A percentile compares a stretch with the other conserved stretches of the same genome.
Conservation (phyloP, 2,329 filamentous ascomycete species). For the Amauroascus niger region DNA sequence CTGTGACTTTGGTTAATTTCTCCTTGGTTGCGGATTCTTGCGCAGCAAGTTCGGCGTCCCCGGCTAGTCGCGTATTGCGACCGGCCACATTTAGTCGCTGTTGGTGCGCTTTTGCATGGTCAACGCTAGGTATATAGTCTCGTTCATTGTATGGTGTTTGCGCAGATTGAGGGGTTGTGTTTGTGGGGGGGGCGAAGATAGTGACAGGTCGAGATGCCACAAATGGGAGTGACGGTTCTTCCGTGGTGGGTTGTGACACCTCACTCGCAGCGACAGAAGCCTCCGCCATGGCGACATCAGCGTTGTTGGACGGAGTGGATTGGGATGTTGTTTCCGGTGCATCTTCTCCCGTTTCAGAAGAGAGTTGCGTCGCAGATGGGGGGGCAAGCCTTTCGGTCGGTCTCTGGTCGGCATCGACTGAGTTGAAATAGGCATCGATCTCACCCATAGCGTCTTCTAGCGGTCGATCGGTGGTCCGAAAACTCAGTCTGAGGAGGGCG, state of each 20-base stretch:
- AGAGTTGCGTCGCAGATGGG: slow-evolving; percentile 9
- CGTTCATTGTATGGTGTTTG: slow-evolving; percentile 55
- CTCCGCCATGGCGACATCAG: slow-evolving; percentile 1
- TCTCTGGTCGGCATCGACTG: slow-evolving; percentile 28
- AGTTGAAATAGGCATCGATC: slow-evolving; percentile 65
- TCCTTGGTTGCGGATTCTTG: slow-evolving; percentile 57
- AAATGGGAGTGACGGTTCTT: slow-evolving; percentile 23
- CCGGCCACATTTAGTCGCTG: slow-evolving; percentile 65
- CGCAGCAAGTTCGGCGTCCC: slow-evolving; percentile 69
- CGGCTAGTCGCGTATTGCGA: slow-evolving; percentile 67
- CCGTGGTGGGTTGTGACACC: slow-evolving; percentile 1
- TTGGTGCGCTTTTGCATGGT: slow-evolving; percentile 73
- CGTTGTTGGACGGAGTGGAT: slow-evolving; percentile 2
- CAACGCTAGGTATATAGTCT: slow-evolving; percentile 73
- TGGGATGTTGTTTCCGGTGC: slow-evolving; percentile 1
- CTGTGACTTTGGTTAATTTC: slow-evolving; percentile 55
- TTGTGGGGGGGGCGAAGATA: slow-evolving; percentile 68
- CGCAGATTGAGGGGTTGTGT: slow-evolving; percentile 66
- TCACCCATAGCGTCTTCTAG: slow-evolving; percentile 76
- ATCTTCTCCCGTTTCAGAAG: slow-evolving; percentile 9
- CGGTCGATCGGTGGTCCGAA: slow-evolving; percentile 64
- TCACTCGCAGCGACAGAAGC: background rate
- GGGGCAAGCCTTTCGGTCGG: slow-evolving; percentile 13
- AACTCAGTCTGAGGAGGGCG: slow-evolving; percentile 66
- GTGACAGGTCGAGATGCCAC: slow-evolving; percentile 45